Base-by-base conservation (phyloP, 352 stramenopile genomes). In the Globisporangium sylvaticum region DNA sequence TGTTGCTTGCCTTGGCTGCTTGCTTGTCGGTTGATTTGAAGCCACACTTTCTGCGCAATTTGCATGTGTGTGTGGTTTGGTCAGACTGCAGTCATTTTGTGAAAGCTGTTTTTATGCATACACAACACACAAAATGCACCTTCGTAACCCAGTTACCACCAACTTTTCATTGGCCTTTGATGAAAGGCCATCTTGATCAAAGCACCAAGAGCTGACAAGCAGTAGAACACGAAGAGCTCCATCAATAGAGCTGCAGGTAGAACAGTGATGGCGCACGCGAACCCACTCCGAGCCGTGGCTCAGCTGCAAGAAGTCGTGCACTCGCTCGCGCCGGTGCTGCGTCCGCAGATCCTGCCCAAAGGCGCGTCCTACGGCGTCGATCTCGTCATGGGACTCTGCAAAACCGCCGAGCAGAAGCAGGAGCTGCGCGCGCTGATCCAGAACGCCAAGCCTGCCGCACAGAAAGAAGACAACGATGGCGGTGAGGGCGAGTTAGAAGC, bases 281-380 rank as follows among this genome's bases (percentile, higher is more conserved):
- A 80, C 42, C 86, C 86, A 60, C 66, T 94, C 50, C 64, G 79
- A 22, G 83, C 86, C 15, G 83, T 90, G 39, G 70, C 81, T 52
- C 77, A 92, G 50, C 74, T 94, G 20, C 80, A 94, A 80, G 65
- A 69, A 48, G 65, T 83, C 20, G 74, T 94, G 62, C 61, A 70
- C 34, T 53, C 75, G 15, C 67, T 94, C 34, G 84, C 86, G 62
- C 84, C 86, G 50, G 60, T 66, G 39, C 64, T 90, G 50, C 69
- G 74, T 10, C 86, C 86, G 31, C 86, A 94, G 69, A 75, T 92
- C 58, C 75, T 94, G 24, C 86, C 83, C 6, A 89, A 87, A 58
- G 84, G 80, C 37, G 48, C 69, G 1, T 34, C 68, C 42, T 91
- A 92, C 64, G 84, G 82, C 29, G 58, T 92, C 14, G 86, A 92